Evolutionary conservation across 371 early-diverging fungal species (phyloP).

Genomic region (Coemansia sp.): DNA sequence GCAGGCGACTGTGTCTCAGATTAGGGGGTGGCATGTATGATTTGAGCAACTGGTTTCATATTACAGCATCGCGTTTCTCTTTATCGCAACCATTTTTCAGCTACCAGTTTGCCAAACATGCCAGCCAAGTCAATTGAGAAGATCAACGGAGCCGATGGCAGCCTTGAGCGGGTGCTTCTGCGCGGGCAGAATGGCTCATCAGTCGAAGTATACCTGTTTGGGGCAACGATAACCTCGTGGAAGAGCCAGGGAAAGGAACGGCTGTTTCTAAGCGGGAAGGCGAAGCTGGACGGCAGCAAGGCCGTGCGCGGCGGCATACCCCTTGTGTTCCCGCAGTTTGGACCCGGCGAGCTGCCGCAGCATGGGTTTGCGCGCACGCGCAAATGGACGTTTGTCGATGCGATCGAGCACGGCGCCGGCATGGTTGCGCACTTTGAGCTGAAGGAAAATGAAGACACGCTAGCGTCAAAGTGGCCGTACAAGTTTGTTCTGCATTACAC

Average conservation of each 20-base stretch:
- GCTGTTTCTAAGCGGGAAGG: constrained; percentile 52
- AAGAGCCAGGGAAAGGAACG: constrained; percentile 50
- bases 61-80: not conserved
- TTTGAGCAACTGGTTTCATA: not conserved
- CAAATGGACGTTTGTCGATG: constrained; percentile 65
- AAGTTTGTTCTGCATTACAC: constrained; percentile 78
- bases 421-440: constrained; percentile 70
- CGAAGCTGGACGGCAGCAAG: constrained; percentile 52
- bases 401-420: constrained; percentile 55
- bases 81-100: constrained; percentile 1
- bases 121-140: constrained; percentile 23
- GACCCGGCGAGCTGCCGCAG: constrained; percentile 53
- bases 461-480: constrained; percentile 67
- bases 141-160: constrained; percentile 29
- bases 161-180: constrained; percentile 38
- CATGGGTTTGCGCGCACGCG: constrained; percentile 86
- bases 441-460: constrained; percentile 61
- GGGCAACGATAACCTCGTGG: constrained; percentile 59
- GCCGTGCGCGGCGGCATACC: constrained; percentile 59
- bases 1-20: not conserved
- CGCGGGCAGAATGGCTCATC: constrained; percentile 19
- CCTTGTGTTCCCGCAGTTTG: constrained; percentile 58
- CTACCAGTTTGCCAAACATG: not conserved
- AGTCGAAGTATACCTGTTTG: constrained; percentile 48
- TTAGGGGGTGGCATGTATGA: not conserved